These are phyloP conservation scores for Canariomyces notabilis DNA, from an alignment of 2,329 filamentous ascomycete species.

Conservation along the genomic window DNA sequence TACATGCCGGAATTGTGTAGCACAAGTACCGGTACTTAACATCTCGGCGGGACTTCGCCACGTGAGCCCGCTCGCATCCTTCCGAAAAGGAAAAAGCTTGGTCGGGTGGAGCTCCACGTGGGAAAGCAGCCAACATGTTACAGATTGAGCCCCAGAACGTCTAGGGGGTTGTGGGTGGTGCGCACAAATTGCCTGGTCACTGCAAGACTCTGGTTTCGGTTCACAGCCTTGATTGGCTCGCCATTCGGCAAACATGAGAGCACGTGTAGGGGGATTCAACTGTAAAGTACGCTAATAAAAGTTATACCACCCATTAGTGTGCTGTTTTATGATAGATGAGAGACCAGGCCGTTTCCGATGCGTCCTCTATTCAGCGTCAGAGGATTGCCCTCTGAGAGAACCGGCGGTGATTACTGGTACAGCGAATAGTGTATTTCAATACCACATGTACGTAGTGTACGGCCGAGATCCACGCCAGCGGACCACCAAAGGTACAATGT, in stretches of 20 bases:
- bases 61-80: slow-evolving; percentile 11
- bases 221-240: not conserved
- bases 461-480: too few relatives aligned
- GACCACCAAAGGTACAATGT: too few relatives aligned
- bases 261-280: too few relatives aligned
- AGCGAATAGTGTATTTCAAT: too few relatives aligned
- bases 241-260: not conserved
- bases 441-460: too few relatives aligned
- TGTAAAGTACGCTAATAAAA: too few relatives aligned
- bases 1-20: not conserved
- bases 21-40: slow-evolving; percentile 15
- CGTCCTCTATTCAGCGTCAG: too few relatives aligned
- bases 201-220: not conserved
- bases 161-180: slow-evolving; percentile 6
- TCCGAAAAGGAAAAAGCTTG: not conserved
- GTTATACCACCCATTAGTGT: too few relatives aligned
- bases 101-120: slow-evolving; percentile 11
- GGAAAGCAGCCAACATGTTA: slow-evolving; percentile 12
- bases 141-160: not conserved
- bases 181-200: slow-evolving; percentile 14
- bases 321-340: too few relatives aligned
- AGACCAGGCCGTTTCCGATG: too few relatives aligned
- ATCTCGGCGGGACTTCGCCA: slow-evolving; percentile 13
- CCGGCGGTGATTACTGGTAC: too few relatives aligned
- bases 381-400: too few relatives aligned